Base-by-base conservation (phyloP, 2,329 filamentous ascomycete genomes). In the Fusarium haematococcum region DNA sequence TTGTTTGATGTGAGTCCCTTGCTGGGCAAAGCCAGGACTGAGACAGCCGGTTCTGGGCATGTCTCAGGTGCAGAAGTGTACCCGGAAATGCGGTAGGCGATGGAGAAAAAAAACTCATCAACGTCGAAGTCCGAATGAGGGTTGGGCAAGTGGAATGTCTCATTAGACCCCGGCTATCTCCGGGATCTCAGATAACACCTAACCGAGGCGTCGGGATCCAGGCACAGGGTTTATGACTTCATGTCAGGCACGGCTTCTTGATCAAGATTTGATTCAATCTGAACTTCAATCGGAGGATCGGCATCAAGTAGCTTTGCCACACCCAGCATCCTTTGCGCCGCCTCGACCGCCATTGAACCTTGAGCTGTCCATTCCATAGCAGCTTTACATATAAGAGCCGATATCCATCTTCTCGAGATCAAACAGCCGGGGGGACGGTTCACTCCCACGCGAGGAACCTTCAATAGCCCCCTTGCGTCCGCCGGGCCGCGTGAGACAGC, bases 401-500 rank as follows among this genome's bases (percentile, higher is more conserved):
- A 14, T 8, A 54, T 54, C 48, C 48, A 32, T 20, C 48, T 54
- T 8, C 18, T 32, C 18, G 6, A 54, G 48, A 54, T 30, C 16
- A n/a, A 50, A 16, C 3, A 52, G 11, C 5, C n/a, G n/a, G 6
- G 41, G n/a, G 41, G 13, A 45, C 2, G 43, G 23, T 3, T 27
- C 23, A 30, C 39, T 52, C 16, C 35, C 48, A 67, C 32, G 56
- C 18, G 37, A 54, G 18, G 5, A 45, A 67, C 35, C 27, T 35
- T 54, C 32, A 27, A 39, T 65, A 57, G 23, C 20, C 57, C 56
- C 52, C 14, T n/a, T 63, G 37, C 30, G 6, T 56, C 58, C 30
- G 11, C 37, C 67, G 67, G 58, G 56, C 64, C 52, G 52, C 23
- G 50, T 58, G 64, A 67, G 58, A 54, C 37, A 16, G 59, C 50